Percentiles rank a stretch among this genome's conserved stretches.
phyloP scores from a whole-genome alignment of 2,329 filamentous ascomycete genomes.

The Phialophora chinensis region DNA sequence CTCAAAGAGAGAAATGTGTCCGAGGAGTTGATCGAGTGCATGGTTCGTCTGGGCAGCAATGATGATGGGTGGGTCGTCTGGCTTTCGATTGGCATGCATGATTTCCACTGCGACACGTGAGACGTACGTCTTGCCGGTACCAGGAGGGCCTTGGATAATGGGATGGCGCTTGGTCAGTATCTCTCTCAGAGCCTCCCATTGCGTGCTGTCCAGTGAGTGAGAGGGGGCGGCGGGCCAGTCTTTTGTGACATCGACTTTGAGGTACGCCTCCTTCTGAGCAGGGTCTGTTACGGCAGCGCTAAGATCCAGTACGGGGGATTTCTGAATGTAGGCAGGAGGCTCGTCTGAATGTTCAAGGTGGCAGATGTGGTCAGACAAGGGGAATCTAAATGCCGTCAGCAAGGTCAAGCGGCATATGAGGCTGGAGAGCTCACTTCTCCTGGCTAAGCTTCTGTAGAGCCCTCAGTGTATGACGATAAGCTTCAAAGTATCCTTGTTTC shows the following conservation, averaged over 20 bases:
- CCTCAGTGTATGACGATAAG: constrained; percentile 72
- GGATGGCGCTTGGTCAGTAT: constrained; percentile 76
- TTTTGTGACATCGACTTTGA: constrained; percentile 60
- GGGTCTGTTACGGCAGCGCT: constrained; percentile 46
- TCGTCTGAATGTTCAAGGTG: constrained; percentile 48
- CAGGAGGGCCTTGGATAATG: constrained; percentile 83
- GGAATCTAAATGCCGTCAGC: constrained; percentile 47
- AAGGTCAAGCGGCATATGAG: constrained; percentile 5
- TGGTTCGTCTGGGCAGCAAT: constrained; percentile 90
- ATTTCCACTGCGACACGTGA: constrained; percentile 74
- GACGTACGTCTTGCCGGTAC: constrained; percentile 80
- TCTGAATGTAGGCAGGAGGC: constrained; percentile 59
- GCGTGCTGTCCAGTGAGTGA: constrained; percentile 70
- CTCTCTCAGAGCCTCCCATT: constrained; percentile 69
- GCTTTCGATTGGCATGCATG: constrained; percentile 64
- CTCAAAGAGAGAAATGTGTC: constrained; percentile 67
- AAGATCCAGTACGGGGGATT: constrained; percentile 59
- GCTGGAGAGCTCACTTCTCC: constrained; percentile 53
- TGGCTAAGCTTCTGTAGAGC: constrained; percentile 70
- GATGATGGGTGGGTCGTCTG: constrained; percentile 70
- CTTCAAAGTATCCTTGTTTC: constrained; percentile 76
- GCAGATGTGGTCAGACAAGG: constrained; percentile 53
- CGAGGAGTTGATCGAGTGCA: constrained; percentile 80
- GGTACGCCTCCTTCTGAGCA: constrained; percentile 45
- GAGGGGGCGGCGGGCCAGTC: constrained; percentile 57